Evolutionary conservation across 495 filamentous ascomycete genomes (phyloP).

Genomic region (Collariella sp.): DNA sequence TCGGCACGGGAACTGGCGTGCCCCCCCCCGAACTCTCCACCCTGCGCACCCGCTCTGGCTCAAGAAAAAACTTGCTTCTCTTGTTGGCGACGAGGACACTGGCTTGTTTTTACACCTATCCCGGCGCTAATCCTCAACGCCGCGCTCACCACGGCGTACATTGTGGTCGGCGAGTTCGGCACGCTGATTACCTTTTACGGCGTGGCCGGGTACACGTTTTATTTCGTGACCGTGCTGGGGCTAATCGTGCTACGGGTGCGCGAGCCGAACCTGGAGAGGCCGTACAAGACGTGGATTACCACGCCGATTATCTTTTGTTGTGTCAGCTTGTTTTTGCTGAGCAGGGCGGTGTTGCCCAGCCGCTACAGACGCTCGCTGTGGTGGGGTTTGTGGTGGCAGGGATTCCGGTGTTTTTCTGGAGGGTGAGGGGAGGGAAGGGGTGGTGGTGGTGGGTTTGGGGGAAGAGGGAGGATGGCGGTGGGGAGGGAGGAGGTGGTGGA

Average conservation of each 20-base stretch:
- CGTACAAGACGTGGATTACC: conserved; percentile 91
- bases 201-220: conserved; percentile 92
- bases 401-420: conserved; percentile 81
- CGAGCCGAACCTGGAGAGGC: conserved; percentile 78
- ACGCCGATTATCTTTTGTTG: conserved; percentile 98
- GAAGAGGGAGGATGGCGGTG: conserved; percentile 27
- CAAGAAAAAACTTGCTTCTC: conserved; percentile 43
- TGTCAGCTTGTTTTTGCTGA: conserved; percentile 86
- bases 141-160: conserved; percentile 60
- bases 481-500: conserved; percentile 28
- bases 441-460: conserved; percentile 30
- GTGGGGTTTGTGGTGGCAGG: conserved; percentile 74
- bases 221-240: conserved; percentile 90
- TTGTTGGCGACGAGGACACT: conserved; percentile 54
- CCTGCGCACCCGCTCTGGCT: conserved; percentile 51
- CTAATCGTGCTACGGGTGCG: conserved; percentile 83
- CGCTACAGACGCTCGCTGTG: conserved; percentile 81
- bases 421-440: conserved; percentile 54
- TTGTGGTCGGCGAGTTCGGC: conserved; percentile 78
- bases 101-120: conserved; percentile 79
- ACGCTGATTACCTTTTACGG: conserved; percentile 95
- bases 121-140: conserved; percentile 80
- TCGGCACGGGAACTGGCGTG: conserved; percentile 52
- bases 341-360: conserved; percentile 80
- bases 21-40: conserved; percentile 31